Evolutionary conservation across 2,329 filamentous ascomycete genomes (phyloP), one percentile per base, ranked within the genome.

Genomic region (Penicillium sp.): DNA sequence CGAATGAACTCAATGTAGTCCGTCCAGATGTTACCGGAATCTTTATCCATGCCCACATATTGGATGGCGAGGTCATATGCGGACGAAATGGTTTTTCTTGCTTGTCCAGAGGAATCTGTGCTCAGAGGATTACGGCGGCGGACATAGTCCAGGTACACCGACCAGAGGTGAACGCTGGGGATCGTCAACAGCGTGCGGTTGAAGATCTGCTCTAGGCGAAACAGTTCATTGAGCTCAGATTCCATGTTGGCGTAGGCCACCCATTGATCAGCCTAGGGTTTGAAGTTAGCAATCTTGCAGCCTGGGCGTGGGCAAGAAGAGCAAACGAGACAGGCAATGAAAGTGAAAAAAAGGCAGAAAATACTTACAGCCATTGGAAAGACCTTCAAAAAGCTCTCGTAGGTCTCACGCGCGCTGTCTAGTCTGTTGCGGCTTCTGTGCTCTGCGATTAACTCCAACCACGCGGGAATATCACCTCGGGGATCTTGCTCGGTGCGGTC

Each of bases 1-100:
- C 92, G 92, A 73, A 97, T 85, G 70, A 99, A 97, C 62, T 94
- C 87, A 57, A 99, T 88, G 67, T 97, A 97, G 62, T 99, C 94
- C 56, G 89, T 85, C 94, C 94, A 99, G 53, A 99, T 87, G 60
- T 83, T 85, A 34, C 92, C 93, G 10, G 92, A 88, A 67, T 96
- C 91, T 67, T 92, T 89, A 75, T 99, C 94, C 64, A 94, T 86
- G 27, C 95, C 95, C 58, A 99, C 88, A 62, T 90, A 90, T 63
- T 91, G 85, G 43, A 99, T 85, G 6, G 96, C 92, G 68, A 96
- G 92, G 60, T 97, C 92, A 74, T 97, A 99, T 2, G 92, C 90
- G 60, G 91, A 87, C 18, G 86, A 88, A 52, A 99, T 88, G 7
- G 88, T 89, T 60, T 86, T 83, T 57, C 94, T 89, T 45, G 91